Evolutionary conservation across 2,329 filamentous ascomycete genomes (phyloP).

Genomic region (Colletotrichum chrysophilum): DNA sequence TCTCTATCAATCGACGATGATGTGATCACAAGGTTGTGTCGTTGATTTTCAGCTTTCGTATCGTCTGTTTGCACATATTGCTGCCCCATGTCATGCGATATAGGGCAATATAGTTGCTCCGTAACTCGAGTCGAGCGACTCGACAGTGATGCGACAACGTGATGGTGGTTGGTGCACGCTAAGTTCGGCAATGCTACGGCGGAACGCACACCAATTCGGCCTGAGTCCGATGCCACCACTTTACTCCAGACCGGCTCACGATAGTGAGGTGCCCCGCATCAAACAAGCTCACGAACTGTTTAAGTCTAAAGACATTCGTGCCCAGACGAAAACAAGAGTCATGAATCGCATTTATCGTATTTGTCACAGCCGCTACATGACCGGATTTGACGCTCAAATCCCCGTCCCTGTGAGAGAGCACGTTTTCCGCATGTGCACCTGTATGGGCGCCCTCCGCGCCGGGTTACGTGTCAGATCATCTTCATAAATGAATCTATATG

Average conservation of each 20-base stretch:
- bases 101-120: background rate
- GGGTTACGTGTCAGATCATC: background rate
- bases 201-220: background rate
- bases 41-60: background rate
- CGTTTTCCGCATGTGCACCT: background rate
- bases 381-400: background rate
- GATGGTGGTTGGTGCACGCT: background rate
- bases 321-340: background rate
- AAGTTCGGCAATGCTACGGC: background rate
- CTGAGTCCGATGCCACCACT: background rate
- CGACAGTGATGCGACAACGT: background rate
- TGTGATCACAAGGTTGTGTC: background rate
- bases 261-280: background rate
- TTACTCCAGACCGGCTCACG: background rate
- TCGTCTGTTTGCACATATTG: background rate
- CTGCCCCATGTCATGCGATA: background rate
- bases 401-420: background rate
- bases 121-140: background rate
- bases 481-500: background rate
- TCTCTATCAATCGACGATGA: background rate
- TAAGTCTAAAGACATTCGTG: background rate
- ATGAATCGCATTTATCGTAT: background rate
- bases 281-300: background rate
- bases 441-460: background rate
- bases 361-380: background rate